Conservation (phyloP, 2,329 filamentous ascomycete genomes). For the Cladophialophora exuberans region DNA sequence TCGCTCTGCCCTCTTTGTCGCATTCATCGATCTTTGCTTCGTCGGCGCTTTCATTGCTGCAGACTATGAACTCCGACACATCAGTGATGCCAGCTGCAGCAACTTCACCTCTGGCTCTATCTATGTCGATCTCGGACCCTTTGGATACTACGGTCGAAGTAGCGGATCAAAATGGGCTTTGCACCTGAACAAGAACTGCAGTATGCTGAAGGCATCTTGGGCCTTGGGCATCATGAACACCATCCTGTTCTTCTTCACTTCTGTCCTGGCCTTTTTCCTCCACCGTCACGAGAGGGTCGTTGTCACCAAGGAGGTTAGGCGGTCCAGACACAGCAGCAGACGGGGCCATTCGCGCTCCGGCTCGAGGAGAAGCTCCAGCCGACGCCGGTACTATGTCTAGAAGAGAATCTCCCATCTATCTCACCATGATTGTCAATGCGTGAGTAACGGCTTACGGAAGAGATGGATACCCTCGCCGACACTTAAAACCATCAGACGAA, state of each 20-base stretch:
- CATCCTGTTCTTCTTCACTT: slow-evolving; percentile 78
- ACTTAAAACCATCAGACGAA: slow-evolving; percentile 25
- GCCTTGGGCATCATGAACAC: slow-evolving; percentile 88
- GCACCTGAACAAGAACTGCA: slow-evolving; percentile 73
- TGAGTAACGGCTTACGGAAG: neutral
- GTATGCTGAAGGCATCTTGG: slow-evolving; percentile 89
- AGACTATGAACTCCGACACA: slow-evolving; percentile 61
- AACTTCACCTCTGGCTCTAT: slow-evolving; percentile 58
- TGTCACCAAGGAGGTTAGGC: slow-evolving; percentile 45
- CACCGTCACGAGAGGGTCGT: slow-evolving; percentile 39
- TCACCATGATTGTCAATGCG: neutral
- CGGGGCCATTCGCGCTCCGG: slow-evolving; percentile 34
- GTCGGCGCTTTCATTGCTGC: slow-evolving; percentile 66
- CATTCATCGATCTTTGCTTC: slow-evolving; percentile 64
- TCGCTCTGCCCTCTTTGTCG: slow-evolving; percentile 63
- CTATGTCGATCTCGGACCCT: slow-evolving; percentile 63
- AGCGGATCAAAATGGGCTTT: slow-evolving; percentile 54
- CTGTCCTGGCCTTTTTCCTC: slow-evolving; percentile 64
- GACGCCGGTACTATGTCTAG: slow-evolving; percentile 33
- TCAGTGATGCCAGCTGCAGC: slow-evolving; percentile 68
- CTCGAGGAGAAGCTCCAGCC: slow-evolving; percentile 33
- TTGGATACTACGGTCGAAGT: slow-evolving; percentile 57
- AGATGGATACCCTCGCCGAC: too few species aligned
- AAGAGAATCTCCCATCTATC: neutral
- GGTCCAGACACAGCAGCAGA: slow-evolving; percentile 36